phyloP scores from a whole-genome alignment of 257 asterid genomes.

The Striga asiatica region DNA sequence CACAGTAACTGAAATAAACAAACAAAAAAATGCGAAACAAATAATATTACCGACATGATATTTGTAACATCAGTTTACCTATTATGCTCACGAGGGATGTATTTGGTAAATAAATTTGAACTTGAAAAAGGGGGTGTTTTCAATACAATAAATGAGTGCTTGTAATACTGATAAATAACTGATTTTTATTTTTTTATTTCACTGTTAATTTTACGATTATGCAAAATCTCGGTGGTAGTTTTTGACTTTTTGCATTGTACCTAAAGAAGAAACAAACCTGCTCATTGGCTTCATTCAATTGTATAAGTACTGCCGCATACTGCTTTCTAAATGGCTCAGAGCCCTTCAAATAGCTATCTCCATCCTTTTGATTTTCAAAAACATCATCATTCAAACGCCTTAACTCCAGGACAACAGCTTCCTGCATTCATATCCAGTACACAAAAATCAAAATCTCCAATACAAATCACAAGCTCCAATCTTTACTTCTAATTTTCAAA shows the following conservation, averaged over 20 bases:
- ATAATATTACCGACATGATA: too few relatives aligned
- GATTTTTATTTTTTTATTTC: too few relatives aligned
- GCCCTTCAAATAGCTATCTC: conserved; percentile 47
- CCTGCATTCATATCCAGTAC: conserved; percentile 37
- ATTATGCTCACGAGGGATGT: background rate
- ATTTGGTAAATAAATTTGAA: background rate
- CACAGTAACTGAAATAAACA: background rate
- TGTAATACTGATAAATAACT: background rate
- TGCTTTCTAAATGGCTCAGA: conserved; percentile 70
- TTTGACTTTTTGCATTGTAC: background rate
- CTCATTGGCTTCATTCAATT: conserved; percentile 60
- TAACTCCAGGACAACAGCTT: conserved; percentile 70
- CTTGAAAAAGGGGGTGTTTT: background rate
- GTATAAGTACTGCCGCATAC: conserved; percentile 69
- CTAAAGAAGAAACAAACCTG: conserved; percentile 36
- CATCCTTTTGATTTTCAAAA: conserved; percentile 36
- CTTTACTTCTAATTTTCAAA: background rate
- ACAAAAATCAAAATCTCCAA: background rate
- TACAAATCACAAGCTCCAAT: background rate
- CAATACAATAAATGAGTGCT: background rate
- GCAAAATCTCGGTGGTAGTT: background rate
- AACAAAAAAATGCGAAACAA: background rate
- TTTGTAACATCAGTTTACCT: too few relatives aligned
- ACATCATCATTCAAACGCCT: conserved; percentile 74
- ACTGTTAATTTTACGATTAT: background rate